phyloP scores from a whole-genome alignment of 371 early-diverging fungal genomes.

The Amoeboaphelidium protococcarum region DNA sequence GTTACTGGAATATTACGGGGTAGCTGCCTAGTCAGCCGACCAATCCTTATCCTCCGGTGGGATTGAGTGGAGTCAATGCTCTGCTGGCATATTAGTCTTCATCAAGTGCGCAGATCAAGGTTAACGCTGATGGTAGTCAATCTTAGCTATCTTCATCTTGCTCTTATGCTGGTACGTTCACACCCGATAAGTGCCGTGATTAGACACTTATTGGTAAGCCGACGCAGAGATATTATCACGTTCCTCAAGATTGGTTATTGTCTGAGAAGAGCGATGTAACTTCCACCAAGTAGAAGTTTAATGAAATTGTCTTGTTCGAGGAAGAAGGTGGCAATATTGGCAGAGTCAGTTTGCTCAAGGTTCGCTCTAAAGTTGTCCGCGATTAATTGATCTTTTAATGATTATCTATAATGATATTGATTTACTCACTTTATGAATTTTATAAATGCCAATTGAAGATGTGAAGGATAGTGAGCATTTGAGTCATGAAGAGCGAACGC shows the following conservation, averaged over 20 bases:
- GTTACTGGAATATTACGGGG: constrained; percentile 15
- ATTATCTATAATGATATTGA: too few relatives aligned
- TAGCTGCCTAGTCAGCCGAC: background rate
- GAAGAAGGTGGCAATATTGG: constrained; percentile 13
- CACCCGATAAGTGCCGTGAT: constrained; percentile 10
- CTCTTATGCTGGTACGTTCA: constrained; percentile 8
- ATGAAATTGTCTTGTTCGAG: constrained; percentile 12
- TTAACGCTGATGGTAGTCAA: background rate
- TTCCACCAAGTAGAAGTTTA: constrained; percentile 1
- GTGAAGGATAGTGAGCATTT: too few relatives aligned
- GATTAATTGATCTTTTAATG: too few relatives aligned
- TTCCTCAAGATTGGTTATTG: constrained; percentile 15
- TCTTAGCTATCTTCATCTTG: background rate
- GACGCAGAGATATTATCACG: constrained; percentile 18
- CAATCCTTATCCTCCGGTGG: constrained; percentile 1
- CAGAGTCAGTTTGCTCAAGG: constrained; percentile 7
- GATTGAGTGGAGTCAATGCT: constrained; percentile 1
- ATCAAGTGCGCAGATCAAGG: too few relatives aligned
- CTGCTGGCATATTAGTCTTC: constrained; percentile 3
- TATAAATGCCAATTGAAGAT: background rate
- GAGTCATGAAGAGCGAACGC: too few relatives aligned
- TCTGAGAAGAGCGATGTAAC: background rate
- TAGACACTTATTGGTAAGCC: constrained; percentile 11
- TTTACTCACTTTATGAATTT: too few relatives aligned
- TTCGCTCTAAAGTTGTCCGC: too few relatives aligned